Conservation (phyloP, 495 filamentous ascomycete species). For the Pseudotulostoma volvatum region DNA sequence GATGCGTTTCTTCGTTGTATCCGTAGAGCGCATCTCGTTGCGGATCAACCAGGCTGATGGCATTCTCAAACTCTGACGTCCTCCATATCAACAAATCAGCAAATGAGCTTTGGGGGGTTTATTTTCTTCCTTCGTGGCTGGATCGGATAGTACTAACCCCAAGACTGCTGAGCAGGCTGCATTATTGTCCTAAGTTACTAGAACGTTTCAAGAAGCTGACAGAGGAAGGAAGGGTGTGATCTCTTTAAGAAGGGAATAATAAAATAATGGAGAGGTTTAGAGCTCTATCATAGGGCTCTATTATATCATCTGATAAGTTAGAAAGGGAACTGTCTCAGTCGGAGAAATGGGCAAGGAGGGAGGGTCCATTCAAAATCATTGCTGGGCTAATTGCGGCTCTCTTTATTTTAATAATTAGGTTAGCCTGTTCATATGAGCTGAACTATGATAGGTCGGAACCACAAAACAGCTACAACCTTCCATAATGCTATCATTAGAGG, state of each 20-base stretch:
- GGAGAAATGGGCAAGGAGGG: neutral
- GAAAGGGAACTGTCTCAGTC: neutral
- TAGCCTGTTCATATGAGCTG: too few species aligned
- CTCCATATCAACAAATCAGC: too few species aligned
- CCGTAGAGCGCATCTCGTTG: constrained; percentile 79
- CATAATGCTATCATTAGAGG: too few species aligned
- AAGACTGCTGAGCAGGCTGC: constrained; percentile 43
- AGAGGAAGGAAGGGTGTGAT: neutral
- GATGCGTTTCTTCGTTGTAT: constrained; percentile 53
- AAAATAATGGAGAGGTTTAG: neutral
- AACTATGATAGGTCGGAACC: too few species aligned
- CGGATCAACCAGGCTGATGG: constrained; percentile 65
- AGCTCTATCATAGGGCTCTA: neutral
- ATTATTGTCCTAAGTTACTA: constrained; percentile 11
- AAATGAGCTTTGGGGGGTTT: constrained; percentile 9
- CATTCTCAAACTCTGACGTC: constrained; percentile 71
- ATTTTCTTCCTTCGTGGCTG: neutral
- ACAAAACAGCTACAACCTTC: too few species aligned
- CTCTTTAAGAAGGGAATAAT: neutral
- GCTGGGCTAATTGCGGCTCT: too few species aligned
- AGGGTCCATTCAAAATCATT: neutral
- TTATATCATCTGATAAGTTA: neutral
- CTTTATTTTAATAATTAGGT: too few species aligned
- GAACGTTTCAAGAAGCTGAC: neutral
- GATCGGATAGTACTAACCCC: constrained; percentile 27